Evolutionary conservation across 2,329 filamentous ascomycete species (phyloP), one percentile per base, ranked within the genome.

Genomic region (Fusarium anthophilum): DNA sequence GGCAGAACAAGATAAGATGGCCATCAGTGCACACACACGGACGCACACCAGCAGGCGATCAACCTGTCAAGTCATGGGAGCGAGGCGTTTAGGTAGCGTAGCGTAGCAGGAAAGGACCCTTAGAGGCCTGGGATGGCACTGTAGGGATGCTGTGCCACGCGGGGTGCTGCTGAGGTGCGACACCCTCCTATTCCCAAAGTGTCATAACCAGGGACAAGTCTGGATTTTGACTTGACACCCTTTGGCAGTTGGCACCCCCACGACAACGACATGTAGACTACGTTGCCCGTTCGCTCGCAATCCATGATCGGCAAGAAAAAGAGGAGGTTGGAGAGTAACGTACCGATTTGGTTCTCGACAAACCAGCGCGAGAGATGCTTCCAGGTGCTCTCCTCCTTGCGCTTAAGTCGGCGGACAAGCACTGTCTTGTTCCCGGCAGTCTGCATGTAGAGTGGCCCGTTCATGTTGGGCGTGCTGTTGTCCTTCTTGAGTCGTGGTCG

Each of bases 291-390:
- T 69, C 38, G 64, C 38, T 55, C 58, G 28, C 47, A 43, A 69
- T 55, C 38, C 48, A 63, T 41, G 54, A 43, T 54, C 41, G 56
- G 50, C 55, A 32, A 55, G 43, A 41, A 65, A 65, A 63, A 51
- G 60, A 61, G 61, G 66, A 63, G 61, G 62, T 35, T 69, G 50
- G 65, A 59, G 18, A 15, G 50, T 45, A 83, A 84, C 90, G 68
- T 91, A 95, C 93, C 93, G 78, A 94, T 91, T 82, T 96, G 93
- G 82, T 96, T 94, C 79, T 93, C 87, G 76, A 94, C 90, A 80
- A 95, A 88, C 90, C 92, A 94, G 79, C 87, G 86, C 70, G 90
- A 88, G 51, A 93, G 82, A 69, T 87, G 87, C 79, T 88, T 90
- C 82, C 89, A 84, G 45, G 90, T 85, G 63, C 90, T 87, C 75